Evolutionary conservation across 2,329 filamentous ascomycete genomes (phyloP), one percentile per base, ranked within the genome.

Genomic region (Ophiostoma sp.): DNA sequence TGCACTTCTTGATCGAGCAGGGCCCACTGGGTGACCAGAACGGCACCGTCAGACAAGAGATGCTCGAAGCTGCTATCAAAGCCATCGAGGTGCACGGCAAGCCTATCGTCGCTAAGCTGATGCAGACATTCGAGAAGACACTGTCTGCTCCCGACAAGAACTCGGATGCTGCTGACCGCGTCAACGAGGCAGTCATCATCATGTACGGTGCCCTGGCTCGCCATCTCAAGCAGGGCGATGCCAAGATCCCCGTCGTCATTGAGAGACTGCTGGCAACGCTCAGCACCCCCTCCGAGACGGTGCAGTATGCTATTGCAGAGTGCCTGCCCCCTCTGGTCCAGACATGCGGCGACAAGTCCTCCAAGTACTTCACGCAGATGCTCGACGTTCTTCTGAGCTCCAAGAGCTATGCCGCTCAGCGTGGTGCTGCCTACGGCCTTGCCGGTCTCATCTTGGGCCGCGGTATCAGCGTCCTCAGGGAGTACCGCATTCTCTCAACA

Each of bases 101-200:
- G 76, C 81, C 85, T 12, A 88, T 94, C 71, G 88, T 99, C 3
- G 93, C 98, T 75, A 87, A 89, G 72, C 81, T 99, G 67, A 99
- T 99, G 93, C 87, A 89, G 74, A 88, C 94, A 14, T 96, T 98
- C 75, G 95, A 99, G 77, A 85, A 84, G 38, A 93, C 92, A 0
- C 82, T 99, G n/a, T 93, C 94, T 75, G 88, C 87, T 2, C 90
- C 93, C 2, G 92, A 95, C 76, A 91, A 90, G 76, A 89, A 88
- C 69, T 93, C 89, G 0, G 87, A 93, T 72, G 87, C 89, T 67
- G 89, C 91, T 18, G 96, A 99, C 77, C 87, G 92, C 70, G 90
- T 98, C 71, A 97, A 97, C 73, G 95, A 99, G 79, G 95, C 96
- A 18, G 93, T 99, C 66, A 93, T 99, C 73, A 95, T 99, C 74